Base-by-base conservation (phyloP, 495 filamentous ascomycete genomes). In the Tricharina praecox region DNA sequence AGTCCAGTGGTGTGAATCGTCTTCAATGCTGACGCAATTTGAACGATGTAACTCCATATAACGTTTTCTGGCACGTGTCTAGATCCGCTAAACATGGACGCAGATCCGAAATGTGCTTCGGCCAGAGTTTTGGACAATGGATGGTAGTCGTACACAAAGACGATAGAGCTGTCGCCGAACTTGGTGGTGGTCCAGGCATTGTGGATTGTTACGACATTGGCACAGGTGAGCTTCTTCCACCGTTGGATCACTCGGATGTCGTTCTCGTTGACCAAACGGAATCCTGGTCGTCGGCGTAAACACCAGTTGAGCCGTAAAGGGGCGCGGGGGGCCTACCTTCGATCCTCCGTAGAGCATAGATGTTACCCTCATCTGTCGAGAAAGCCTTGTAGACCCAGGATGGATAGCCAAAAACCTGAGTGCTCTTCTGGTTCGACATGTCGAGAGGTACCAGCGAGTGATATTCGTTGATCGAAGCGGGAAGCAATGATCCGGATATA, bases 321-420 rank as follows among this genome's bases (percentile, higher is more conserved):
- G 19, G 23, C 36, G 16, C 1, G 30, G 44, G 49, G 33, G 45
- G 46, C 54, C 45, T 64, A 75, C 72, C 85, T 75, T 93, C 86
- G 32, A 97, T 71, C 53, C 90, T 70, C 51, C 90, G 74, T 32
- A 97, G 68, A 43, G 77, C 80, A 63, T 93, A 96, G 9, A 75
- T 75, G 47, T 78, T 77, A 1, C 85, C 92, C 65, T 87, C 86
- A 54, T 82, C 83, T 54, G 72, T 79, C 2, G 82, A 92, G 46
- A 79, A 76, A n/a, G 87, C 90, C 64, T 96, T 96, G 66, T 94
- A 97, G 0, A 93, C 73, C 82, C 85, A 95, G 59, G 79, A 93
- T 3, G 76, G 74, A 61, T 82, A 92, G 8, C 84, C 84, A 65
- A 93, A 93, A 3, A 76, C 72, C 2, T 76, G 66, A 1, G 77